Conservation (phyloP, 495 filamentous ascomycete species). For the Neurospora sp. region DNA sequence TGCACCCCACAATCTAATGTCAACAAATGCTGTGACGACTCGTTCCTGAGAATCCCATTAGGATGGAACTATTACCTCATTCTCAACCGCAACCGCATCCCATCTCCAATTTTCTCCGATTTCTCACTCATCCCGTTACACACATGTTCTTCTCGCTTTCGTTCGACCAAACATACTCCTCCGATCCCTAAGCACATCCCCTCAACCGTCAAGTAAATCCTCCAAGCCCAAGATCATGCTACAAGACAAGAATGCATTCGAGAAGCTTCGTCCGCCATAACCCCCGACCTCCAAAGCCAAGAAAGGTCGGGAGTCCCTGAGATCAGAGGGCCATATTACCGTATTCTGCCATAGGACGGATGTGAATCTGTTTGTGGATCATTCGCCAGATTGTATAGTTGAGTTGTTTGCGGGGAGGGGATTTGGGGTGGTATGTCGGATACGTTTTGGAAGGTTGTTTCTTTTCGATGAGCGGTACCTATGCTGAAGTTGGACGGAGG, state of each 20-base stretch:
- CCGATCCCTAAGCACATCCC: neutral
- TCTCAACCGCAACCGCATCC: neutral
- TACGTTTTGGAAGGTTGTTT: conserved; percentile 49
- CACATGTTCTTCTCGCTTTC: neutral
- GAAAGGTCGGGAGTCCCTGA: conserved; percentile 42
- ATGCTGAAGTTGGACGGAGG: no score
- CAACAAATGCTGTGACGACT: neutral
- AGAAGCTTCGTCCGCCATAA: conserved; percentile 47
- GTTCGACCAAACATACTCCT: neutral
- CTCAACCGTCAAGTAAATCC: neutral
- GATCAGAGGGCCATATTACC: conserved; percentile 50
- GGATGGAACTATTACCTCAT: neutral
- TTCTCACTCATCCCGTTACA: neutral
- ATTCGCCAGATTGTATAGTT: conserved; percentile 51
- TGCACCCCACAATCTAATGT: neutral
- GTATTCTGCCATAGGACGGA: no score
- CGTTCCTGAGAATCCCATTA: neutral
- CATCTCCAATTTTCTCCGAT: neutral
- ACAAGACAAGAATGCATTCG: conserved; percentile 41
- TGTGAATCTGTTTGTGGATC: conserved; percentile 51
- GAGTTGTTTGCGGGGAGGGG: conserved; percentile 37
- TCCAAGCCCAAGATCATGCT: conserved; percentile 24
- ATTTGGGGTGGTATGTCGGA: conserved; percentile 49
- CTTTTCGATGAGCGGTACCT: conserved; percentile 30
- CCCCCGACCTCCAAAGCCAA: conserved; percentile 38